phyloP scores from a whole-genome alignment of 257 asterid species.

The Plantago major region DNA sequence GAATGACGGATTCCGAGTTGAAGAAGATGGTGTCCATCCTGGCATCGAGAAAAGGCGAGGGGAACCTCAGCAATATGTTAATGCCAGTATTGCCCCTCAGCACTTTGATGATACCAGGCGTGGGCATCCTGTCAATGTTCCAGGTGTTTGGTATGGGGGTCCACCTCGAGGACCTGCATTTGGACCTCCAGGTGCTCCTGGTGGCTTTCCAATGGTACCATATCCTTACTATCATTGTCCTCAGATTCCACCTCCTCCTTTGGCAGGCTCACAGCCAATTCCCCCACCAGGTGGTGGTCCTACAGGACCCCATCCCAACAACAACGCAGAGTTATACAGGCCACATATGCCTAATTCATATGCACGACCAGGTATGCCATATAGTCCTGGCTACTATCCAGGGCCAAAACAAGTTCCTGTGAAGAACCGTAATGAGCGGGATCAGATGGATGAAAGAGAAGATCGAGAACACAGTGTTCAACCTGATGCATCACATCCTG shows the following conservation, averaged over 20 bases:
- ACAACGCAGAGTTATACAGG: slow-evolving; percentile 73
- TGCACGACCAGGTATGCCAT: slow-evolving; percentile 72
- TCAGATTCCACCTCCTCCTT: slow-evolving; percentile 57
- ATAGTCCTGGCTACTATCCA: slow-evolving; percentile 82
- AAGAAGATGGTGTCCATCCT: slow-evolving; percentile 50
- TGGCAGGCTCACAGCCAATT: slow-evolving; percentile 63
- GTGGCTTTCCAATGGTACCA: slow-evolving; percentile 81
- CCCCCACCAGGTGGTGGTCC: slow-evolving; percentile 54
- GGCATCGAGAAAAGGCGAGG: slow-evolving; percentile 72
- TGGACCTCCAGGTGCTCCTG: slow-evolving; percentile 64
- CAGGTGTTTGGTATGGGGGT: slow-evolving; percentile 68
- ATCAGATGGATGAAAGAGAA: slow-evolving; percentile 51
- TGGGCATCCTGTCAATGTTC: slow-evolving; percentile 38
- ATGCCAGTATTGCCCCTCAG: slow-evolving; percentile 56
- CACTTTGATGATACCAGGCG: slow-evolving; percentile 74
- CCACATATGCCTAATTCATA: slow-evolving; percentile 71
- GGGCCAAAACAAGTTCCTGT: slow-evolving; percentile 42
- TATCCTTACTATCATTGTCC: slow-evolving; percentile 62
- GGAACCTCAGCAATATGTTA: slow-evolving; percentile 58
- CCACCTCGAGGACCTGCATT: slow-evolving; percentile 75
- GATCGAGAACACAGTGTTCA: slow-evolving; percentile 36
- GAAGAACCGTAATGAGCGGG: slow-evolving; percentile 47
- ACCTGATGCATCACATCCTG: slow-evolving; percentile 31
- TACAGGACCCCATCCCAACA: slow-evolving; percentile 77
- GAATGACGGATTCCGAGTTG: slow-evolving; percentile 43